Percentiles rank a stretch among this genome's conserved stretches.
Evolutionary conservation across 495 filamentous ascomycete genomes (phyloP).

Genomic region (Chaetomium cochliodes): DNA sequence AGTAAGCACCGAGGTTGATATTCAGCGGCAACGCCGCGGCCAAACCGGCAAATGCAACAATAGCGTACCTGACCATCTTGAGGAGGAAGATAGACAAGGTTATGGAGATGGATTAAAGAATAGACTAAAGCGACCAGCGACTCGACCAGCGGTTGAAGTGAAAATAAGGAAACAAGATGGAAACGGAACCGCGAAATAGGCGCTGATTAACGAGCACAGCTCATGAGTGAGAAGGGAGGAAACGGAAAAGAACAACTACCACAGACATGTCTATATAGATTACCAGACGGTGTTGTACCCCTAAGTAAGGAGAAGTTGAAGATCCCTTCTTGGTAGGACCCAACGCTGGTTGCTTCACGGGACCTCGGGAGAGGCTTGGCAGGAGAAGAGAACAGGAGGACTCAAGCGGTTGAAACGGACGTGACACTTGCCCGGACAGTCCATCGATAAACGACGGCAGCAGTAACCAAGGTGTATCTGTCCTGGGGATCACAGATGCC

Average conservation of each 20-base stretch:
- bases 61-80: slow-evolving; percentile 46
- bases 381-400: slow-evolving; percentile 23
- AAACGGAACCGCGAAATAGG: slow-evolving; percentile 32
- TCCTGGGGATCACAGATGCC: not conserved
- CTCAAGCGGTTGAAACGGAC: slow-evolving; percentile 33
- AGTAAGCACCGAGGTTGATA: slow-evolving; percentile 61
- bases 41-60: slow-evolving; percentile 44
- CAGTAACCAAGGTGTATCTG: slow-evolving; percentile 3
- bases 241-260: slow-evolving; percentile 13
- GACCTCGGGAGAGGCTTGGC: slow-evolving; percentile 25
- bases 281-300: not conserved
- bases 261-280: slow-evolving; percentile 37
- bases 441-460: not conserved
- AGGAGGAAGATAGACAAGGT: not conserved
- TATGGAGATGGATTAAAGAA: slow-evolving; percentile 22
- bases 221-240: slow-evolving; percentile 34
- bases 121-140: slow-evolving; percentile 37
- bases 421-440: slow-evolving; percentile 26
- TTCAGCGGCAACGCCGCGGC: slow-evolving; percentile 55
- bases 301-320: not conserved
- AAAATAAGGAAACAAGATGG: slow-evolving; percentile 21
- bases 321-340: not conserved
- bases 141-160: slow-evolving; percentile 40
- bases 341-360: slow-evolving; percentile 17
- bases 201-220: slow-evolving; percentile 40